Percentiles rank a stretch among this genome's conserved stretches.
These are phyloP conservation scores for Cercospora janseana DNA, from an alignment of 2,329 filamentous ascomycete species.

Conservation along the genomic window DNA sequence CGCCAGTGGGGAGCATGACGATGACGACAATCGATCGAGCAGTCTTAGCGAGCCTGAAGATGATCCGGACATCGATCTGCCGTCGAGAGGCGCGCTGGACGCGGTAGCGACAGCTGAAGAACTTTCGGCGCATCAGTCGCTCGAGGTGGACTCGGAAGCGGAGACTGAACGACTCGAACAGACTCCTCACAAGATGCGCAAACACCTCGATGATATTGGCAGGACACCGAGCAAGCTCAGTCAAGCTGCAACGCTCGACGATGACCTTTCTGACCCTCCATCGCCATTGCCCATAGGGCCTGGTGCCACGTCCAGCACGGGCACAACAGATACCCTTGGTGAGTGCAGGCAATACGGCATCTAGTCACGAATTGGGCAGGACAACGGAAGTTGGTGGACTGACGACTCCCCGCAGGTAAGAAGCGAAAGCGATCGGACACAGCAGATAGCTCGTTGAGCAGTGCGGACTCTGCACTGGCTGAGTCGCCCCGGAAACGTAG, in stretches of 20 bases:
- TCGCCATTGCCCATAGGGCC: constrained; percentile 33
- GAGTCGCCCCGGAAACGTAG: constrained; percentile 39
- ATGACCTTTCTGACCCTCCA: constrained; percentile 41
- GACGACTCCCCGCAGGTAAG: constrained; percentile 27
- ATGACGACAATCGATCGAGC: constrained; percentile 63
- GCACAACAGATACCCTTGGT: constrained; percentile 32
- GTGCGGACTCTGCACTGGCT: constrained; percentile 38
- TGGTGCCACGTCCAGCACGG: constrained; percentile 37
- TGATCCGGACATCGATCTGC: constrained; percentile 50
- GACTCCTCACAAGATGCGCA: constrained; percentile 45
- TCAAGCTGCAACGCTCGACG: constrained; percentile 52
- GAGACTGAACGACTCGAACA: constrained; percentile 91
- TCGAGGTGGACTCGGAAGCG: constrained; percentile 71
- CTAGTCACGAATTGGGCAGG: background rate
- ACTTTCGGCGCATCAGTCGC: constrained; percentile 28
- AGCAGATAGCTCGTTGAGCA: constrained; percentile 41
- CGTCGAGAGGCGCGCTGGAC: constrained; percentile 14
- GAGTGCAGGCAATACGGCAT: constrained; percentile 5
- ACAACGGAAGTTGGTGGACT: no score
- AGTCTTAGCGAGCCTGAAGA: constrained; percentile 92
- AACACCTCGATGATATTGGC: constrained; percentile 51
- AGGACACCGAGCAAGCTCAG: constrained; percentile 76
- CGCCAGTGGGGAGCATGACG: constrained; percentile 21
- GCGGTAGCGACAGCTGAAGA: constrained; percentile 14
- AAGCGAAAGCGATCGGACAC: constrained; percentile 49